Evolutionary conservation across 2,329 filamentous ascomycete species (phyloP).

Genomic region (Cordyceps pruinosa): DNA sequence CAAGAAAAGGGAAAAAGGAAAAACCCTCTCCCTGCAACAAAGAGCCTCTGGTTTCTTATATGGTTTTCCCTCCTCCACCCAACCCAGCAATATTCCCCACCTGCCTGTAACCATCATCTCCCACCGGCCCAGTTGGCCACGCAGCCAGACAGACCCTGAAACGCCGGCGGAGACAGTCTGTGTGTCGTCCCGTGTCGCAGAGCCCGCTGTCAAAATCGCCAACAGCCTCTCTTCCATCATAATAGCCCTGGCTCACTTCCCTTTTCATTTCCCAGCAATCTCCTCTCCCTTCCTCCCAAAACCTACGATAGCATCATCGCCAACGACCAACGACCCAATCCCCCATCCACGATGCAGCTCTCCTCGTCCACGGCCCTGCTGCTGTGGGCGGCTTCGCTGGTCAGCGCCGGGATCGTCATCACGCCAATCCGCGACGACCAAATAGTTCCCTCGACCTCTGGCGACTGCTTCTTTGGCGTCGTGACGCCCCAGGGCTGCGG

Average conservation of each 20-base stretch:
- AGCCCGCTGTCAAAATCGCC: neutral
- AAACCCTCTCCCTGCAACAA: neutral
- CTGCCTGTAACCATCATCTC: neutral
- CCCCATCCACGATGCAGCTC: neutral
- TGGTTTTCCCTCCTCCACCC: neutral
- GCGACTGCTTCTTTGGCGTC: constrained; percentile 51
- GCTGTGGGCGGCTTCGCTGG: constrained; percentile 39
- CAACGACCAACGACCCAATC: neutral
- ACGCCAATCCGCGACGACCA: constrained; percentile 46
- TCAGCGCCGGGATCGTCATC: constrained; percentile 47
- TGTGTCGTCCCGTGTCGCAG: constrained; percentile 9
- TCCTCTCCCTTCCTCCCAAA: neutral
- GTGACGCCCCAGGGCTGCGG: constrained; percentile 51
- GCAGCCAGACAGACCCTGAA: constrained; percentile 1
- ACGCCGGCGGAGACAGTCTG: constrained; percentile 10
- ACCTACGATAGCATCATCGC: neutral
- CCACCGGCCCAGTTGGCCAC: neutral
- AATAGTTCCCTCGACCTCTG: constrained; percentile 39
- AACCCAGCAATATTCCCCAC: neutral
- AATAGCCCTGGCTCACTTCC: constrained; percentile 15
- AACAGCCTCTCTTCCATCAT: neutral
- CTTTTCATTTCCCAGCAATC: neutral
- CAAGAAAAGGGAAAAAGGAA: neutral
- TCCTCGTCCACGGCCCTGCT: constrained; percentile 27
- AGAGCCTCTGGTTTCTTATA: neutral